Evolutionary conservation across 768 basidiomycete species (phyloP).

Genomic region (Butyriboletus loyo): DNA sequence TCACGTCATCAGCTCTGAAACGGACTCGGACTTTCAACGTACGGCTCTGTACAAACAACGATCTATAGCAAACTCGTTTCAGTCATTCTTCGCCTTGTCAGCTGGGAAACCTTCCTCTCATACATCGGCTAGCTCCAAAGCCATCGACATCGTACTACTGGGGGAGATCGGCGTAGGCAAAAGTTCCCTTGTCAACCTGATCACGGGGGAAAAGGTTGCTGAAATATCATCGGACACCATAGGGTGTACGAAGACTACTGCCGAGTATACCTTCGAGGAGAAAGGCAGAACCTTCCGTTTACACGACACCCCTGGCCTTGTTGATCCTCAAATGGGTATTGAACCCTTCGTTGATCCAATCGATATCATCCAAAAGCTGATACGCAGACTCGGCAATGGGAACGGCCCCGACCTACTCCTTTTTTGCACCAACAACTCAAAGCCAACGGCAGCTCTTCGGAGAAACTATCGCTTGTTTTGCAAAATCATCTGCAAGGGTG

Average conservation of each 20-base stretch:
- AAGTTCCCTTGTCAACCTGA: conserved; percentile 43
- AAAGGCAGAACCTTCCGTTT: conserved; percentile 22
- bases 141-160: conserved; percentile 35
- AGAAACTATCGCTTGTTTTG: conserved; percentile 29
- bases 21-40: background rate
- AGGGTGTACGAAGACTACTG: conserved; percentile 33
- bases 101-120: conserved; percentile 5
- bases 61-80: conserved; percentile 9
- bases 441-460: conserved; percentile 23
- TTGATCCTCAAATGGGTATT: conserved; percentile 23
- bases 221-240: conserved; percentile 28
- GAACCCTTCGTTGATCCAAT: conserved; percentile 22
- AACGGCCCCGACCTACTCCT: conserved; percentile 30
- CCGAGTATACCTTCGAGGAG: conserved; percentile 24
- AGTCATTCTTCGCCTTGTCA: conserved; percentile 6
- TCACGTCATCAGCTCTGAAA: background rate
- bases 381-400: conserved; percentile 28
- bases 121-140: background rate
- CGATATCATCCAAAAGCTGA: conserved; percentile 25
- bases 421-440: conserved; percentile 30
- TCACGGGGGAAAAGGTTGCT: conserved; percentile 27
- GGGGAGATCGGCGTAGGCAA: conserved; percentile 36
- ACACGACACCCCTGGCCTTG: conserved; percentile 34
- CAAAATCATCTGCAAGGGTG: conserved; percentile 24
- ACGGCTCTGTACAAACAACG: conserved; percentile 8